A percentile compares a stretch with the other conserved stretches of the same genome.
Conservation (phyloP, 2,329 filamentous ascomycete species). For the Talaromyces atroroseus region DNA sequence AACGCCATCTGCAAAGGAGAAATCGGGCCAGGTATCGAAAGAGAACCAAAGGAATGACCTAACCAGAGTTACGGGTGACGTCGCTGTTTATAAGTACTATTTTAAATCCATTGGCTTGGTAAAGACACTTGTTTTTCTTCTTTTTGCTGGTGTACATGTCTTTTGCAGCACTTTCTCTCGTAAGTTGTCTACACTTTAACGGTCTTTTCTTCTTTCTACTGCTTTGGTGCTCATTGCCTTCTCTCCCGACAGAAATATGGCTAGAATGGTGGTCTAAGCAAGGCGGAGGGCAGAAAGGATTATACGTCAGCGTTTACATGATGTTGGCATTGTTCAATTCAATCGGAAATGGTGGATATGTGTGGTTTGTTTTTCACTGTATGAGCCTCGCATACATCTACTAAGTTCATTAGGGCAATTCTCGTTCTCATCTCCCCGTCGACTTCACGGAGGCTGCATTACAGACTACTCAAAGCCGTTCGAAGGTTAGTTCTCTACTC, state of each 20-base stretch:
- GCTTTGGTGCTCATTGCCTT: background rate
- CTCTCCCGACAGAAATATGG: constrained; percentile 35
- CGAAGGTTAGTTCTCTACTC: constrained; percentile 41
- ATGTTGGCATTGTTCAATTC: constrained; percentile 34
- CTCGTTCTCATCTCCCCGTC: constrained; percentile 8
- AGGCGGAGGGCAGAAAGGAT: constrained; percentile 24
- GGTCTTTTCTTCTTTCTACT: background rate
- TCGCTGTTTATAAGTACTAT: constrained; percentile 39
- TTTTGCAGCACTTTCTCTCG: constrained; percentile 34
- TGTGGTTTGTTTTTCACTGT: background rate
- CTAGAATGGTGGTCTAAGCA: constrained; percentile 38
- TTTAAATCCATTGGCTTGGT: constrained; percentile 34
- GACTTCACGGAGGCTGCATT: constrained; percentile 9
- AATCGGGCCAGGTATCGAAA: constrained; percentile 16
- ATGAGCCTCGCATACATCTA: background rate
- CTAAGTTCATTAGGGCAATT: background rate
- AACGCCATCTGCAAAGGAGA: constrained; percentile 4
- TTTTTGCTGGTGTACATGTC: constrained; percentile 32
- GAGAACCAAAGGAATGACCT: constrained; percentile 21
- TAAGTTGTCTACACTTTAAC: background rate
- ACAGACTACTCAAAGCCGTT: constrained; percentile 45
- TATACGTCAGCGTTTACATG: constrained; percentile 35
- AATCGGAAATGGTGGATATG: constrained; percentile 31
- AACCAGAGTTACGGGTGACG: constrained; percentile 29
- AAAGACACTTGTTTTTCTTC: constrained; percentile 29